A percentile compares a stretch with the other conserved stretches of the same genome.
Conservation (phyloP, 768 basidiomycete genomes). For the Pleurotus platypus region DNA sequence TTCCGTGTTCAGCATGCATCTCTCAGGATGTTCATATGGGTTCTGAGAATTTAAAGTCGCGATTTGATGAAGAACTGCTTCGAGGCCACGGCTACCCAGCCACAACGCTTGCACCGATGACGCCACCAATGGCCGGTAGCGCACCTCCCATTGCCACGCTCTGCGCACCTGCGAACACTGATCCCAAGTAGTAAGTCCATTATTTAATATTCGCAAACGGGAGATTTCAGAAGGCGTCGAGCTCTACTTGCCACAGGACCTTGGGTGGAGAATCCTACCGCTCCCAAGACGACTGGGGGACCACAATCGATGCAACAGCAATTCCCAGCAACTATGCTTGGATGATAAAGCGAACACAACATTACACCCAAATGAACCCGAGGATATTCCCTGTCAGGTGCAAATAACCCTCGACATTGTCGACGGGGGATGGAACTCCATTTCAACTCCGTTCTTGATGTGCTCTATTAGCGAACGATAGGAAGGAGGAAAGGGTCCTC, state of each 20-base stretch:
- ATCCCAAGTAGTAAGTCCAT: background rate
- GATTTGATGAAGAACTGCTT: background rate
- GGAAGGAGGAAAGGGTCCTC: no score
- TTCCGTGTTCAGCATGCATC: background rate
- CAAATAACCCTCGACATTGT: no score
- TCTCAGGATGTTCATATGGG: background rate
- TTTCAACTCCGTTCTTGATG: no score
- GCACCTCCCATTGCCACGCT: conserved; percentile 13
- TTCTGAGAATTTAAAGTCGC: background rate
- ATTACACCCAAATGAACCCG: no score
- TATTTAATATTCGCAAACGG: no score
- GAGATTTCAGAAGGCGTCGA: background rate
- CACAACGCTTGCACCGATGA: background rate
- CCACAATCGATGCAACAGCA: background rate
- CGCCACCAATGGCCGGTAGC: conserved; percentile 4
- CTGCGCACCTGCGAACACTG: conserved; percentile 9
- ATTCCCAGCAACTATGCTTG: background rate
- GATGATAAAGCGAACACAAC: no score
- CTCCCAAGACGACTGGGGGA: background rate
- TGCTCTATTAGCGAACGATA: no score
- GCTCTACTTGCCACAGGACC: conserved; percentile 10
- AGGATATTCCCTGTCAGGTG: no score
- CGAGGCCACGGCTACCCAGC: background rate
- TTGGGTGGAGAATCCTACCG: conserved; percentile 1
- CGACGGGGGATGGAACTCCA: no score